Conservation (phyloP, 306 rosid species). For the Mimosa pudica region DNA sequence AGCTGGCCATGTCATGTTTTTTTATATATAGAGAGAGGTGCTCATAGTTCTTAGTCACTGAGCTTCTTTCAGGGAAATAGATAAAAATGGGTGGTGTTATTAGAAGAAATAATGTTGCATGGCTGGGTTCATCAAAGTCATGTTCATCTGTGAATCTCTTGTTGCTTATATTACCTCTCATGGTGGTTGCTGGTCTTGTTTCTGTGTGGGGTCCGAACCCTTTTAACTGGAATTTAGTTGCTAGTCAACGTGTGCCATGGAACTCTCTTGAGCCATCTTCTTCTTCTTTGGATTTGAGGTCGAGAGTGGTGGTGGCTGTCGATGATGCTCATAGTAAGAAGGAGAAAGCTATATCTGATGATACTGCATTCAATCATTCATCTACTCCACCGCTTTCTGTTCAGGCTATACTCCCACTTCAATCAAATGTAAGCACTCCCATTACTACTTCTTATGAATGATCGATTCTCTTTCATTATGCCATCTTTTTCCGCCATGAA, state of each 20-base stretch:
- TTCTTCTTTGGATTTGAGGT: conserved; percentile 37
- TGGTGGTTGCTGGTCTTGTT: conserved; percentile 56
- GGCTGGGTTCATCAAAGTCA: conserved; percentile 32
- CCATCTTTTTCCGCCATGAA: neutral
- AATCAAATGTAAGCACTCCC: conserved; percentile 46
- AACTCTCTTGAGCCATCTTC: conserved; percentile 31
- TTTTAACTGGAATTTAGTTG: conserved; percentile 38
- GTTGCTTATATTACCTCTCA: conserved; percentile 54
- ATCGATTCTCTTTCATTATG: neutral
- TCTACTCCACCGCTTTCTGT: conserved; percentile 54
- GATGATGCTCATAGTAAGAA: conserved; percentile 33
- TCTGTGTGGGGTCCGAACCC: conserved; percentile 56
- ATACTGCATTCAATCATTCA: conserved; percentile 46
- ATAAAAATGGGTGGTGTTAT: conserved; percentile 29
- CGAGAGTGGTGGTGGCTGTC: conserved; percentile 41
- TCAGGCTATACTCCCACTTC: conserved; percentile 39
- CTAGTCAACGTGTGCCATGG: conserved; percentile 26
- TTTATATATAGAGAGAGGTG: neutral
- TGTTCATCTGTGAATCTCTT: conserved; percentile 47
- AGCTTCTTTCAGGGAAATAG: neutral
- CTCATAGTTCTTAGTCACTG: neutral
- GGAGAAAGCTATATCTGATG: conserved; percentile 57
- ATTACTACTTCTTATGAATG: neutral
- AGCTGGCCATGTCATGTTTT: neutral
- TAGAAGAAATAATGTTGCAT: conserved; percentile 32